Conservation (phyloP, 2,329 filamentous ascomycete genomes). For the Phaeosphaeriaceae sp. region DNA sequence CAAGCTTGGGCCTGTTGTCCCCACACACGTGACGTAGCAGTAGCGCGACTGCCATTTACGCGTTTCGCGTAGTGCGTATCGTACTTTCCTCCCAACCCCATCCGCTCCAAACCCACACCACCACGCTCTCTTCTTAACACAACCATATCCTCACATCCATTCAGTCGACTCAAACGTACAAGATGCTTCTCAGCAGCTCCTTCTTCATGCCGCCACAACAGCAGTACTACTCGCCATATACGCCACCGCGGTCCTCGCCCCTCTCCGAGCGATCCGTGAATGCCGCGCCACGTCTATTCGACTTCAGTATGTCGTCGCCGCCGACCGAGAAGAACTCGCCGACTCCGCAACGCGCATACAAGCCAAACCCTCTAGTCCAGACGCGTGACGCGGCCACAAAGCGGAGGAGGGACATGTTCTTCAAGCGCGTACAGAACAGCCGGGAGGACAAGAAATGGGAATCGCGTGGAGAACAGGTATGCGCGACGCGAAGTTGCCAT, state of each 20-base stretch:
- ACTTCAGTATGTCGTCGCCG: constrained; percentile 37
- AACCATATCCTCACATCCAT: neutral
- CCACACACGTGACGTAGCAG: neutral
- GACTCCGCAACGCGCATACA: constrained; percentile 52
- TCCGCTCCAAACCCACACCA: constrained; percentile 2
- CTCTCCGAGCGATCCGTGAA: constrained; percentile 54
- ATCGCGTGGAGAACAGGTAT: constrained; percentile 55
- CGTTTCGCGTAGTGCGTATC: constrained; percentile 11
- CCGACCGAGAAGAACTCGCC: constrained; percentile 22
- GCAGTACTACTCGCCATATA: constrained; percentile 36
- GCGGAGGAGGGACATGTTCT: constrained; percentile 70
- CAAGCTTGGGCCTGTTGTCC: neutral
- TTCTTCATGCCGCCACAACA: constrained; percentile 25
- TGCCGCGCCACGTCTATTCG: constrained; percentile 32
- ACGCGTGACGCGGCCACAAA: constrained; percentile 68
- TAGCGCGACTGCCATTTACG: constrained; percentile 3
- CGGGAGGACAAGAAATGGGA: constrained; percentile 57
- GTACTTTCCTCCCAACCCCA: constrained; percentile 11
- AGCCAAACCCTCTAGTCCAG: constrained; percentile 69
- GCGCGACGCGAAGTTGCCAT: neutral
- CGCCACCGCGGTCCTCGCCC: constrained; percentile 50
- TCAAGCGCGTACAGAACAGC: constrained; percentile 62
- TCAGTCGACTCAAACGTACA: constrained; percentile 2
- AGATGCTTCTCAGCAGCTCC: constrained; percentile 40
- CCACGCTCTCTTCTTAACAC: neutral